These are phyloP conservation scores for Termitomyces sp. DNA, from an alignment of 768 basidiomycete species.

Conservation along the genomic window DNA sequence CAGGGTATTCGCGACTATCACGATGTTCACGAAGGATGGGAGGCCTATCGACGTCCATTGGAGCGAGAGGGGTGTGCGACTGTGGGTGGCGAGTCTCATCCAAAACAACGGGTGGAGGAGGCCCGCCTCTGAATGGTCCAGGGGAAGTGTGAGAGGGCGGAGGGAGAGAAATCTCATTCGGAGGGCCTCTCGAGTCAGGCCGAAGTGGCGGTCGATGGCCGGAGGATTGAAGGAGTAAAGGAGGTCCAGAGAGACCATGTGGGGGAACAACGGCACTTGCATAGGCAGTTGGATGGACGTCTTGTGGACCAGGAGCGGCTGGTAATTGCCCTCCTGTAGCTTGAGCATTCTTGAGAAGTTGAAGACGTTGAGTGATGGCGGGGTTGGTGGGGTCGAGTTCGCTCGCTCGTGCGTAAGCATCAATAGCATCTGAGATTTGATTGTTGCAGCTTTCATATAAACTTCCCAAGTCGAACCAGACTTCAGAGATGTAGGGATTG, in stretches of 20 bases:
- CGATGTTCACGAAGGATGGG: slow-evolving; percentile 32
- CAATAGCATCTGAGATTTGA: slow-evolving; percentile 97
- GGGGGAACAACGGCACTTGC: slow-evolving; percentile 75
- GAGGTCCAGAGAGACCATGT: slow-evolving; percentile 63
- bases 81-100: slow-evolving; percentile 70
- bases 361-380: slow-evolving; percentile 78
- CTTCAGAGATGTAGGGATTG: slow-evolving; percentile 94
- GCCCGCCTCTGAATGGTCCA: slow-evolving; percentile 78
- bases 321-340: slow-evolving; percentile 70
- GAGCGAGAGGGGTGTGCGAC: slow-evolving; percentile 70
- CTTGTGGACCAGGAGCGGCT: slow-evolving; percentile 89
- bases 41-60: slow-evolving; percentile 73
- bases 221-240: slow-evolving; percentile 56
- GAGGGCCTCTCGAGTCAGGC: slow-evolving; percentile 63
- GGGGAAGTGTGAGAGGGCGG: slow-evolving; percentile 65
- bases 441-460: slow-evolving; percentile 99
- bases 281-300: slow-evolving; percentile 95
- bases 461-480: slow-evolving; percentile 96
- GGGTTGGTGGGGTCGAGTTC: slow-evolving; percentile 89
- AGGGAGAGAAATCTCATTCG: slow-evolving; percentile 53
- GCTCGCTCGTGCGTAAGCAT: slow-evolving; percentile 92
- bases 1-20: slow-evolving; percentile 48
- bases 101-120: slow-evolving; percentile 77
- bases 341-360: slow-evolving; percentile 78
- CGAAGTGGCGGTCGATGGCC: slow-evolving; percentile 55